These are phyloP conservation scores for Candida methanosorbosa DNA, from an alignment of 805 yeast species.

Conservation along the genomic window DNA sequence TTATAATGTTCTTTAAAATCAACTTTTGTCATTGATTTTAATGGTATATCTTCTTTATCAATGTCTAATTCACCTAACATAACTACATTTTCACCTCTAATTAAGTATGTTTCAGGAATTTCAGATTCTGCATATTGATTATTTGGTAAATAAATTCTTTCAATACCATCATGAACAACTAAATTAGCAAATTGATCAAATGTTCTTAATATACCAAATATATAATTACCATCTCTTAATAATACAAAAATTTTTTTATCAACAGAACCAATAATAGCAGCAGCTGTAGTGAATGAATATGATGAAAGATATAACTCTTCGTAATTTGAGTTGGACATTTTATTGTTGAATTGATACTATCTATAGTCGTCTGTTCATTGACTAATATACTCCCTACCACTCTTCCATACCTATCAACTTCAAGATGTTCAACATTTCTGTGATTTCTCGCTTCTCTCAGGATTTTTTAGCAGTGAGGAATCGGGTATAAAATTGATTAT, in stretches of 20 bases:
- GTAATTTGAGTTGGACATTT: slow-evolving; percentile 11
- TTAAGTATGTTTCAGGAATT: slow-evolving; percentile 67
- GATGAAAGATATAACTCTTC: slow-evolving; percentile 64
- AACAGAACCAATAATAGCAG: slow-evolving; percentile 82
- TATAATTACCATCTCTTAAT: slow-evolving; percentile 80
- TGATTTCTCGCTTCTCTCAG: neutral
- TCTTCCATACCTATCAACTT: no score
- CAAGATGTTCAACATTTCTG: no score
- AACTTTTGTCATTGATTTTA: slow-evolving; percentile 46
- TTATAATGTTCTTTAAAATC: no score
- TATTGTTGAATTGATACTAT: no score
- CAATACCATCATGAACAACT: slow-evolving; percentile 85
- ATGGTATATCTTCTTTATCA: slow-evolving; percentile 69
- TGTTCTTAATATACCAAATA: slow-evolving; percentile 86
- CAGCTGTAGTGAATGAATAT: slow-evolving; percentile 80
- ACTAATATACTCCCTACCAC: no score
- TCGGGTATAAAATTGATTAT: no score
- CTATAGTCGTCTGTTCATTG: no score
- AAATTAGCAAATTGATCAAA: slow-evolving; percentile 94
- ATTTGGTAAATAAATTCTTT: slow-evolving; percentile 63
- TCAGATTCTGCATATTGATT: slow-evolving; percentile 51
- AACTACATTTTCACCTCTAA: slow-evolving; percentile 94
- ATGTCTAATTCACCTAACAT: slow-evolving; percentile 91
- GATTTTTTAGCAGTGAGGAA: no score
- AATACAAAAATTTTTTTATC: slow-evolving; percentile 74